A percentile compares a stretch with the other conserved stretches of the same genome.
These are phyloP conservation scores for Knufia fluminis DNA, from an alignment of 2,329 filamentous ascomycete species.

Conservation along the genomic window DNA sequence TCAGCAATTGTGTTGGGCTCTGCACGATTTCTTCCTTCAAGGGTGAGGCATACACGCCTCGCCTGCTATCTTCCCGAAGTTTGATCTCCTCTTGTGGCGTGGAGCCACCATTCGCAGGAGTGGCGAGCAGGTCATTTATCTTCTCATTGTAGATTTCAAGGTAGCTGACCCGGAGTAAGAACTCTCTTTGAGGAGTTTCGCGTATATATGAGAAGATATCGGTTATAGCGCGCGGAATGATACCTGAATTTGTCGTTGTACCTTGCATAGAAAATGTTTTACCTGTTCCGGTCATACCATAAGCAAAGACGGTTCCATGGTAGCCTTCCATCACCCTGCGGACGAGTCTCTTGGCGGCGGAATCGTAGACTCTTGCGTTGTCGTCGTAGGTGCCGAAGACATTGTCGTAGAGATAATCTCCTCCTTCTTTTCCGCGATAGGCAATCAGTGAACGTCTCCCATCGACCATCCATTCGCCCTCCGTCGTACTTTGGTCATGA, in stretches of 20 bases:
- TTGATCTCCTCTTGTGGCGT: slow-evolving; percentile 86
- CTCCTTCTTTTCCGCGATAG: slow-evolving; percentile 79
- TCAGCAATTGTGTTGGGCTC: slow-evolving; percentile 85
- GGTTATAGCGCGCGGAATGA: slow-evolving; percentile 93
- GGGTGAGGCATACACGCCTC: slow-evolving; percentile 91
- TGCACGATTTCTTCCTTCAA: slow-evolving; percentile 98
- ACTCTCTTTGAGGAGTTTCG: slow-evolving; percentile 89
- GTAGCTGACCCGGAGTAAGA: slow-evolving; percentile 90
- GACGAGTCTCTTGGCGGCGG: slow-evolving; percentile 85
- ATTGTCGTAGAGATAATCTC: slow-evolving; percentile 93
- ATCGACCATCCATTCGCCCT: slow-evolving; percentile 88
- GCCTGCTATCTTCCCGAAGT: slow-evolving; percentile 87
- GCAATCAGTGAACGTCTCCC: slow-evolving; percentile 71
- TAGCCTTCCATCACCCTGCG: slow-evolving; percentile 98
- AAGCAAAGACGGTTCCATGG: slow-evolving; percentile 95
- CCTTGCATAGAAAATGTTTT: slow-evolving; percentile 99
- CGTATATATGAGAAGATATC: slow-evolving; percentile 99
- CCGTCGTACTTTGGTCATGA: slow-evolving; percentile 53
- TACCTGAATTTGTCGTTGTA: slow-evolving; percentile 86
- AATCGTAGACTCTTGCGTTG: slow-evolving; percentile 90
- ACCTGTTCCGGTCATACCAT: slow-evolving; percentile 97
- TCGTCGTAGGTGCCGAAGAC: slow-evolving; percentile 91
- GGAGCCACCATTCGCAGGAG: slow-evolving; percentile 49
- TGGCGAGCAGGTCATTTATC: slow-evolving; percentile 85
- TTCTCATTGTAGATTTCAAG: slow-evolving; percentile 98